A percentile compares a stretch with the other conserved stretches of the same genome.
These are phyloP conservation scores for Anacardium occidentale DNA, from an alignment of 345 rosid genomes.

Conservation along the genomic window DNA sequence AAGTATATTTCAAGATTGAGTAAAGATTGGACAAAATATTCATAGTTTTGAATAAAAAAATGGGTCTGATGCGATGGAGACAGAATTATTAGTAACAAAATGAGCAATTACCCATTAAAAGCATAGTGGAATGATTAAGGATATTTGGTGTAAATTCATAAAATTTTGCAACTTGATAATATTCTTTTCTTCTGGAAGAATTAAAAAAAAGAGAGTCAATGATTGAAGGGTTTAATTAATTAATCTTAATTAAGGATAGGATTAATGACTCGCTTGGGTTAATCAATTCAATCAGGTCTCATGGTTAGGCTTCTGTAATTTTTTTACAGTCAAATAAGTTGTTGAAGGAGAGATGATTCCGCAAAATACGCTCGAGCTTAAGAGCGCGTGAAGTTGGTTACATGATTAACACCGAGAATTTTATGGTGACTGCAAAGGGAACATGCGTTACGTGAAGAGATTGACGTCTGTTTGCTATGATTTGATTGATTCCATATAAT, in stretches of 20 bases:
- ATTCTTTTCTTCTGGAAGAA: slow-evolving; percentile 4
- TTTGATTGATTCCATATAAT: too few species aligned
- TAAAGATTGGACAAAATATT: slow-evolving; percentile 31
- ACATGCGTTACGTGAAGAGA: too few species aligned
- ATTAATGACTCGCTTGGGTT: too few species aligned
- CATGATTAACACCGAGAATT: too few species aligned
- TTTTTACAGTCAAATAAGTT: neutral
- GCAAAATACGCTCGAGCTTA: neutral
- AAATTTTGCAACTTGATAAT: too few species aligned
- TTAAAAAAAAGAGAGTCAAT: neutral
- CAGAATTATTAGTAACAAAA: neutral
- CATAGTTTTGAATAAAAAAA: slow-evolving; percentile 14
- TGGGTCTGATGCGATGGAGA: slow-evolving; percentile 25
- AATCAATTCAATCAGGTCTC: neutral
- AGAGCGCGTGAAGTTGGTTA: neutral
- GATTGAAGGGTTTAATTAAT: neutral
- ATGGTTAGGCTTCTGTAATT: neutral
- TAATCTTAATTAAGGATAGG: too few species aligned
- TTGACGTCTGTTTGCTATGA: too few species aligned
- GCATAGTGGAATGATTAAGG: neutral
- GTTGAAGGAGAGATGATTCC: neutral
- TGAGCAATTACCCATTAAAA: neutral
- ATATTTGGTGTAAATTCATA: too few species aligned
- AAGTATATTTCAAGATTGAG: slow-evolving; percentile 16
- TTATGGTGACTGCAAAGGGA: too few species aligned